A percentile compares a stretch with the other conserved stretches of the same genome.
Evolutionary conservation across 331 rosid species (phyloP).

Genomic region (Pyrus hybrid): DNA sequence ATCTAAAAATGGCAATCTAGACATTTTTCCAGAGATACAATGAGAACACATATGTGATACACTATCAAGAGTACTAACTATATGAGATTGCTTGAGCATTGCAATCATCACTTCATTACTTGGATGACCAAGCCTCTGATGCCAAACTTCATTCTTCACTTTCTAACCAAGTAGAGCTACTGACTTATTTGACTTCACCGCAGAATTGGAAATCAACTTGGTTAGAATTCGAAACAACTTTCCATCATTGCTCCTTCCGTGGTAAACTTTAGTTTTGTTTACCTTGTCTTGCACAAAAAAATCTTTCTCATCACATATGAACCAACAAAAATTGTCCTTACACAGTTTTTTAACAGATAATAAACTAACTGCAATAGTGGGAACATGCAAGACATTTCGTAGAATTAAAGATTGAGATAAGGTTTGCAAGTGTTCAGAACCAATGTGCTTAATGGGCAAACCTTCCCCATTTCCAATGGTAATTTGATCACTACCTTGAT

Average conservation of each 20-base stretch:
- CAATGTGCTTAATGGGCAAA: too few species aligned
- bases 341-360: background rate
- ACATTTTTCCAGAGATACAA: too few species aligned
- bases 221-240: background rate
- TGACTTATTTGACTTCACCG: fast-evolving
- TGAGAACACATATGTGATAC: background rate
- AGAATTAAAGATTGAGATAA: too few species aligned
- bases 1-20: too few species aligned
- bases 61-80: background rate
- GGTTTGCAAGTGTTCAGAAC: too few species aligned
- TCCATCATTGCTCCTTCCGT: background rate
- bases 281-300: background rate
- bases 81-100: background rate
- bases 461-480: too few species aligned
- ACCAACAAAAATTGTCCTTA: background rate
- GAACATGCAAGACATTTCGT: background rate
- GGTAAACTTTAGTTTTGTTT: background rate
- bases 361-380: background rate
- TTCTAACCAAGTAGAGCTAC: background rate
- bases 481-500: too few species aligned
- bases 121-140: background rate
- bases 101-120: background rate
- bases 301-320: background rate
- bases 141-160: background rate
- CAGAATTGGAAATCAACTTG: too few species aligned